Evolutionary conservation across 148 eudicot species (phyloP).

Genomic region (Amaranthus palmeri): DNA sequence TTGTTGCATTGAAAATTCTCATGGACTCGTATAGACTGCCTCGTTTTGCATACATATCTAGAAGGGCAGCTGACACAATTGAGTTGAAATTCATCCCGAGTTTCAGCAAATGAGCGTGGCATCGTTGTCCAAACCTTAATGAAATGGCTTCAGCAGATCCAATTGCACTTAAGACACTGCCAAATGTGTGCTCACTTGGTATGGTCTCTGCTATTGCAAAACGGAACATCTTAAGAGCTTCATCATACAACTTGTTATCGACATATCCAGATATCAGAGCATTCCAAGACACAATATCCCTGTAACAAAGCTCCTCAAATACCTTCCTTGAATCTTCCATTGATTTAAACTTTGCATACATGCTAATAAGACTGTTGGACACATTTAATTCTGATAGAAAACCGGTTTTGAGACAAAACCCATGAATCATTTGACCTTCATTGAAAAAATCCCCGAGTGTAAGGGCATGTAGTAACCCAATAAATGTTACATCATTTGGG

Average conservation of each 20-base stretch:
- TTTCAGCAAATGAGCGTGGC: slow-evolving; percentile 58
- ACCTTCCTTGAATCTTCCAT: slow-evolving; percentile 57
- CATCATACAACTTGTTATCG: slow-evolving; percentile 52
- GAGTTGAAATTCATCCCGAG: slow-evolving; percentile 51
- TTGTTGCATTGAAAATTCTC: slow-evolving; percentile 46
- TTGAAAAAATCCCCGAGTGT: slow-evolving; percentile 35
- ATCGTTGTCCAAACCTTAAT: slow-evolving; percentile 61
- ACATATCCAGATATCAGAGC: slow-evolving; percentile 71
- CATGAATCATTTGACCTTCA: slow-evolving; percentile 75
- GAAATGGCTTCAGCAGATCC: slow-evolving; percentile 75
- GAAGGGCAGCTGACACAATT: slow-evolving; percentile 62
- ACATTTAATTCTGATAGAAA: slow-evolving; percentile 55
- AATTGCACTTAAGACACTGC: slow-evolving; percentile 70
- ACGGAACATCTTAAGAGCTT: slow-evolving; percentile 57
- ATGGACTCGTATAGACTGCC: slow-evolving; percentile 72
- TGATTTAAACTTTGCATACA: slow-evolving; percentile 72
- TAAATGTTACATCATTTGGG: slow-evolving; percentile 76
- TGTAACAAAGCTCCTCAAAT: slow-evolving; percentile 48
- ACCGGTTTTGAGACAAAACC: slow-evolving; percentile 54
- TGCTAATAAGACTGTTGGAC: slow-evolving; percentile 71
- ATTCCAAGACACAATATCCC: slow-evolving; percentile 72
- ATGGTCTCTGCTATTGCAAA: slow-evolving; percentile 37
- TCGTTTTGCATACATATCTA: slow-evolving; percentile 91
- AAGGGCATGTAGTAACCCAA: slow-evolving; percentile 65
- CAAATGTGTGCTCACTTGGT: slow-evolving; percentile 75